Evolutionary conservation across 225 moss, liverwort and hornwort genomes (phyloP).

Genomic region (Takakia lepidozioides): DNA sequence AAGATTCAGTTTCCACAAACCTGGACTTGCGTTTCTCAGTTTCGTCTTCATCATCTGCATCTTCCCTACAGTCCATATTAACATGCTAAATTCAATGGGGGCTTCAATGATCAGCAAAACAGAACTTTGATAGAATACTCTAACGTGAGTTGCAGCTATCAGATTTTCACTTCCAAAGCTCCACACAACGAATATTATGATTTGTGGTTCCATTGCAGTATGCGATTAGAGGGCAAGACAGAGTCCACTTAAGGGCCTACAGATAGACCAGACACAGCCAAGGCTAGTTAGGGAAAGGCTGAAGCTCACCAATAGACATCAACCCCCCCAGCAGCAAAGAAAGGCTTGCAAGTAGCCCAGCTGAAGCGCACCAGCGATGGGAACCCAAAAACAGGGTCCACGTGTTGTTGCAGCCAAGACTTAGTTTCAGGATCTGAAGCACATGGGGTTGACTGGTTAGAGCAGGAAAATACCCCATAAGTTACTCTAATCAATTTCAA

Average conservation of each 20-base stretch:
- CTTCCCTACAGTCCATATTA: conserved; percentile 62
- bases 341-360: conserved; percentile 67
- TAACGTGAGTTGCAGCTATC: conserved; percentile 5
- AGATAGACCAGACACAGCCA: too few relatives aligned
- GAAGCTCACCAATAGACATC: conserved; percentile 57
- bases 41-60: conserved; percentile 57
- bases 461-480: too few relatives aligned
- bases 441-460: too few relatives aligned
- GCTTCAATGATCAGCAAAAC: too few relatives aligned
- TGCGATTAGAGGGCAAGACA: too few relatives aligned
- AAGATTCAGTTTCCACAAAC: conserved; percentile 43
- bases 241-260: too few relatives aligned
- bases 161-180: neutral
- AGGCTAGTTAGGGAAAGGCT: too few relatives aligned
- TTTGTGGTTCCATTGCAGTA: too few relatives aligned
- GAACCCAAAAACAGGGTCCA: conserved; percentile 69
- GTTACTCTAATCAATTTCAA: too few relatives aligned
- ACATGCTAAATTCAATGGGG: too few relatives aligned
- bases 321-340: conserved; percentile 53
- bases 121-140: too few relatives aligned
- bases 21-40: conserved; percentile 38
- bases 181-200: too few relatives aligned
- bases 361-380: conserved; percentile 81
- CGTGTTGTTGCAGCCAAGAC: conserved; percentile 55
- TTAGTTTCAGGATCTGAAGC: conserved; percentile 77